Evolutionary conservation across 2,329 filamentous ascomycete genomes (phyloP).

Genomic region (Colletotrichum sp.): DNA sequence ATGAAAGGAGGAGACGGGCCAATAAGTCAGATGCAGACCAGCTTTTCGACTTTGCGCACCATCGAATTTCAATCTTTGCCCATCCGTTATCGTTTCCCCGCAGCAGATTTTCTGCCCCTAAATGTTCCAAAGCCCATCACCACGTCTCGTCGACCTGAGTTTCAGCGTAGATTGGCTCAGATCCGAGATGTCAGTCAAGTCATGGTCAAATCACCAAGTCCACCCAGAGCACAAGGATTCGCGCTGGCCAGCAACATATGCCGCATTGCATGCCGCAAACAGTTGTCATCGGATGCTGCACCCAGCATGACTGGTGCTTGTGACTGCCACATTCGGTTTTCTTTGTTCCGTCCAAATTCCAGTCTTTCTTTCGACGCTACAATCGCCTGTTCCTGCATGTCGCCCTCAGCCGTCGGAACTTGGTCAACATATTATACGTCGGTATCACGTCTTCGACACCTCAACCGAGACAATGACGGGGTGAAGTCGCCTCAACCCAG

Average conservation of each 20-base stretch:
- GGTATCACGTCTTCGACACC: neutral
- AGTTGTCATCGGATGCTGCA: constrained; percentile 1
- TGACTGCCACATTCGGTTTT: neutral
- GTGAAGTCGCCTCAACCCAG: neutral
- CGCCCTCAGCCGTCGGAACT: neutral
- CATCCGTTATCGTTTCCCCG: neutral
- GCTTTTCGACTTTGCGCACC: neutral
- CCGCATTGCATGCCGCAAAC: neutral
- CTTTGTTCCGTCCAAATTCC: neutral
- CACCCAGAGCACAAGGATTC: neutral
- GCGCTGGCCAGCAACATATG: neutral
- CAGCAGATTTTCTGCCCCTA: neutral
- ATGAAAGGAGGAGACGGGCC: neutral
- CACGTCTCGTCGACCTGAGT: neutral
- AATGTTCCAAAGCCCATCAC: neutral
- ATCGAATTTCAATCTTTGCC: neutral
- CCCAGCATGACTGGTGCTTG: neutral
- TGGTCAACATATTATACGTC: neutral
- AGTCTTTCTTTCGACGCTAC: neutral
- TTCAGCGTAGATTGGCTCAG: neutral
- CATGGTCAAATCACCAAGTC: neutral
- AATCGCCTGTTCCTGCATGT: neutral
- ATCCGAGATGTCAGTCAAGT: neutral
- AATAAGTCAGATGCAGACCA: neutral
- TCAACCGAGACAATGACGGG: neutral